Evolutionary conservation across 1,284 basidiomycete species (phyloP), one percentile per base, ranked within the genome.

Genomic region (Flammula alnicola): DNA sequence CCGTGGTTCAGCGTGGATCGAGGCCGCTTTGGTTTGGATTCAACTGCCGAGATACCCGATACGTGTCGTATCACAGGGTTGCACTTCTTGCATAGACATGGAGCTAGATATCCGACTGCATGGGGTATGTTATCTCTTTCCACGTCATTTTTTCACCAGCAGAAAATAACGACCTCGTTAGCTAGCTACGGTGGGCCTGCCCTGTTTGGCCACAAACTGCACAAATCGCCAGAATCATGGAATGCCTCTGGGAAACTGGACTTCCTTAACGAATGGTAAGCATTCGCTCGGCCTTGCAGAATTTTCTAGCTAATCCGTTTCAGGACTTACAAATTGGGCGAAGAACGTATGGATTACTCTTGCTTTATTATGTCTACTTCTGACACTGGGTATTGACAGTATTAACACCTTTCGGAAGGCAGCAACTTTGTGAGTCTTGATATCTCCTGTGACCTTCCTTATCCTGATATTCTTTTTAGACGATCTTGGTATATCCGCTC

Each of bases 1-100:
- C 92, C 92, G 6, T 93, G 90, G 88, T 91, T 87, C 66, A 90
- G 86, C 49, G 84, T 91, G 36, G 73, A 74, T n/a, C 74, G 72
- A 23, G 79, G 75, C 8, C 72, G 78, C 2, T 94, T 92, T 67
- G 91, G 92, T 1, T 59, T 93, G 6, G 76, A 88, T 59, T 85
- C 91, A 0, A 76, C 79, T 8, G 85, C 89, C 0, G 79, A 82
- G 32, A 71, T 84, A 1, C 92, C 92, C 5, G 76, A 84, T 23
- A 77, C 75, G 3, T 93, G 92, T 65, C 69, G 73, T 8, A 70
- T 94, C 38, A 88, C 81, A 31, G 88, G 86, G 7, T 67, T 92
- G 49, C 89, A 93, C 64, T 69, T 92, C 52, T 67, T 94, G 53
- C 89, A 93, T 64, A 77, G 91, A 27, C 88, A 91, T 65, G 90